These are phyloP conservation scores for Lindgomyces ingoldianus DNA, from an alignment of 495 filamentous ascomycete genomes.

Conservation along the genomic window DNA sequence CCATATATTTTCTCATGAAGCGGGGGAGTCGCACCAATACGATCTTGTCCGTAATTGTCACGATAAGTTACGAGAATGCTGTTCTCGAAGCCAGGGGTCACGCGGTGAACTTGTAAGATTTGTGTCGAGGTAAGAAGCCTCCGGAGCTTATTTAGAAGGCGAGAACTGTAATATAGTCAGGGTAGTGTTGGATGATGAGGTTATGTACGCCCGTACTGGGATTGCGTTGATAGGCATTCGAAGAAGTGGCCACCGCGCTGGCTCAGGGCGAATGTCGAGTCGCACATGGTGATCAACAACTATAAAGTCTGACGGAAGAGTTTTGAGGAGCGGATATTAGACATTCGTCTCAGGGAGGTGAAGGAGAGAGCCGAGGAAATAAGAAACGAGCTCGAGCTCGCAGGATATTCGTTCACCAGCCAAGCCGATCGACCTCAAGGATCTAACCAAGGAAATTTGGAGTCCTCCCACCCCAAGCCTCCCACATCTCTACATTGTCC, in stretches of 20 bases:
- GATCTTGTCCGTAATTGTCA: conserved; percentile 12
- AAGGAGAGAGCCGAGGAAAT: neutral
- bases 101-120: conserved; percentile 20
- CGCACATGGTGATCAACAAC: conserved; percentile 18
- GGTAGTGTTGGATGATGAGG: neutral
- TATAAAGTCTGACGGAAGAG: too few relatives aligned
- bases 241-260: conserved; percentile 35
- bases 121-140: conserved; percentile 11
- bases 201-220: conserved; percentile 15
- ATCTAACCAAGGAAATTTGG: conserved; percentile 3
- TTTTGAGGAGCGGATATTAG: neutral
- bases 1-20: neutral
- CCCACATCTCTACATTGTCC: neutral
- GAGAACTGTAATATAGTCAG: neutral
- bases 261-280: conserved; percentile 33
- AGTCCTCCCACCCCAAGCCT: neutral
- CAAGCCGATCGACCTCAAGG: conserved; percentile 1
- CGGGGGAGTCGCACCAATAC: conserved; percentile 12
- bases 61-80: conserved; percentile 30
- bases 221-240: conserved; percentile 14
- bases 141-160: conserved; percentile 19
- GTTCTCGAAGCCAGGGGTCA: conserved; percentile 25
- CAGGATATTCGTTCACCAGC: neutral
- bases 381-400: neutral
- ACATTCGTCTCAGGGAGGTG: neutral